Percentiles rank a stretch among this genome's conserved stretches.
Evolutionary conservation across 169 alveolate species (phyloP).

Genomic region (Pseudocohnilembus persalinus): DNA sequence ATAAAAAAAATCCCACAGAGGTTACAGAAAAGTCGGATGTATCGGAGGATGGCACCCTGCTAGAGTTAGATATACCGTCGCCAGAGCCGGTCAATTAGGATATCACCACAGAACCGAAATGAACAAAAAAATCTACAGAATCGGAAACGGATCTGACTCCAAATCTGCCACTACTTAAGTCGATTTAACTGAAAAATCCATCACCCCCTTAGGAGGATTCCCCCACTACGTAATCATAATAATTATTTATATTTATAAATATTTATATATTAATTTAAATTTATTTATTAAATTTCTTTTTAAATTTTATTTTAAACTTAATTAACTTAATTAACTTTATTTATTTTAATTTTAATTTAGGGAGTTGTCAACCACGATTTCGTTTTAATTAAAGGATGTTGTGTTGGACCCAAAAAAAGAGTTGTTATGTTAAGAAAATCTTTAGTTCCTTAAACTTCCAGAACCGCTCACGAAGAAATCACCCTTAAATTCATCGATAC

Average conservation of each 20-base stretch:
- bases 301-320: too few relatives aligned
- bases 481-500: constrained; percentile 99
- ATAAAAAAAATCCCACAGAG: constrained; percentile 99
- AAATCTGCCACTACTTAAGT: constrained; percentile 94
- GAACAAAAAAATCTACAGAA: constrained; percentile 99
- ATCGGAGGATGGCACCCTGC: constrained; percentile 99
- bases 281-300: too few relatives aligned
- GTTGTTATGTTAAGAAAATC: constrained; percentile 97
- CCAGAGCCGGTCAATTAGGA: constrained; percentile 99
- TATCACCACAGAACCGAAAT: constrained; percentile 99
- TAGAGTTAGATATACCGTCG: constrained; percentile 99
- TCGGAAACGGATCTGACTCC: constrained; percentile 94
- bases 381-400: constrained; percentile 98
- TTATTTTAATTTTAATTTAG: constrained; percentile 90
- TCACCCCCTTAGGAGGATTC: constrained; percentile 98
- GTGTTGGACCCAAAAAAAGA: constrained; percentile 98
- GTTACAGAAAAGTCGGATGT: constrained; percentile 99
- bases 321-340: too few relatives aligned
- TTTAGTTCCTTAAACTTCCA: constrained; percentile 91
- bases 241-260: too few relatives aligned
- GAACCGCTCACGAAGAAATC: constrained; percentile 95
- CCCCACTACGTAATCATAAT: constrained; percentile 26
- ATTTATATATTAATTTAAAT: too few relatives aligned
- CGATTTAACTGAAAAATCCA: constrained; percentile 97
- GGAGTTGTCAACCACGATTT: constrained; percentile 99